Evolutionary conservation across 192 early-diverging fungal genomes (phyloP).

Genomic region (Piromyces finnis): DNA sequence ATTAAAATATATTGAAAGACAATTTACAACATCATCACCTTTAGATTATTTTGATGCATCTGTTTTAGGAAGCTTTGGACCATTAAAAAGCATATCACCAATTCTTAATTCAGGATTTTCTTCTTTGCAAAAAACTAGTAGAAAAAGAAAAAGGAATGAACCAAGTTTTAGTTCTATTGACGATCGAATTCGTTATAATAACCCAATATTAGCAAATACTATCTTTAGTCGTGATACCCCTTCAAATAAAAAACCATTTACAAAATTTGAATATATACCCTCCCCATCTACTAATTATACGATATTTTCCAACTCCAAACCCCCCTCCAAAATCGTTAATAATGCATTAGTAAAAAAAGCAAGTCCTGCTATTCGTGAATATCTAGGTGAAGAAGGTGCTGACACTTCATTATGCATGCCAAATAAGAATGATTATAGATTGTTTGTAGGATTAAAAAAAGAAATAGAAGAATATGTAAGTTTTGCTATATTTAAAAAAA

Average conservation of each 20-base stretch:
- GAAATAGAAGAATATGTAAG: background rate
- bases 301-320: background rate
- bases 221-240: background rate
- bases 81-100: background rate
- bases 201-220: background rate
- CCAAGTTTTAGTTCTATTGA: background rate
- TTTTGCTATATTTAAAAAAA: no score
- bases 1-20: background rate
- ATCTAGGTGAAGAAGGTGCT: background rate
- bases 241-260: background rate
- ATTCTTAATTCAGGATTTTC: background rate
- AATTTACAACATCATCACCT: background rate
- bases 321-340: background rate
- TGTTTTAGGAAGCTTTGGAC: background rate
- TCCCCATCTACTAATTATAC: background rate
- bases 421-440: background rate
- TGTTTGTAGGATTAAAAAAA: background rate
- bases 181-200: background rate
- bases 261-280: background rate
- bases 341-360: background rate
- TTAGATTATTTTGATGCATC: background rate
- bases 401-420: background rate
- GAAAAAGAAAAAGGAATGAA: background rate
- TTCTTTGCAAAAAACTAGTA: background rate
- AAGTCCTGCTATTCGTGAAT: background rate